Evolutionary conservation across 192 early-diverging fungal species (phyloP), one percentile per base, ranked within the genome.

Genomic region (Mycoemilia scoparia): DNA sequence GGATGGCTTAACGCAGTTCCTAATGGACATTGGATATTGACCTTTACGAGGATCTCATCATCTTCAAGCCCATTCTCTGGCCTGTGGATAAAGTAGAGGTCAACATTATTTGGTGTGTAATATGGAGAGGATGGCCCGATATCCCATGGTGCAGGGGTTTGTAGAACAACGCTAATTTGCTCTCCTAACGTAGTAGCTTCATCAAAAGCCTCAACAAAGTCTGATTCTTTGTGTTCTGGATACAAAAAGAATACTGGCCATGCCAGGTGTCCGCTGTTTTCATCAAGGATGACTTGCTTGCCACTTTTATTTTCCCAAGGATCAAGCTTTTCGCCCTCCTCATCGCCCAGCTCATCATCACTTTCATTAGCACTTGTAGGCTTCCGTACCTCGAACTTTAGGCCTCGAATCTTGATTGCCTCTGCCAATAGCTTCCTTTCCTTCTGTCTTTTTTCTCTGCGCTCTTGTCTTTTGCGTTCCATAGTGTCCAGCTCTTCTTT

Each of bases 211-310:
- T 74, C 62, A 33, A 99, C 82, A 32, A 82, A 66, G 53, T 99
- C 95, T 2, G 79, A 81, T 41, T 96, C 72, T 39, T 76, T 76
- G 43, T 77, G 58, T 57, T 99, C 89, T 15, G 95, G 95, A 49
- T 99, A 99, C 48, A 95, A 52, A 37, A 99, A 87, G 20, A 85
- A 60, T 3, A 86, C 84, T 0, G 95, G 95, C 66, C 77, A 77
- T 5, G 69, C 59, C 9, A 99, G 45, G 13, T 60, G 66, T 13
- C 70, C 66, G 0, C 68, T 67, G 12, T 53, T 40, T 11, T 43
- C 36, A 34, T 77, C 67, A 29, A 85, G 46, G 26, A 66, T 38
- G 13, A 79, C 58, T 41, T 62, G 61, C 48, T 77, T 54, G 31
- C 49, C 50, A 3, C 42, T 49, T 23, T 47, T 37, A 33, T 40